Evolutionary conservation across 306 rosid species (phyloP).

Genomic region (Ammopiptanthus mongolicus): DNA sequence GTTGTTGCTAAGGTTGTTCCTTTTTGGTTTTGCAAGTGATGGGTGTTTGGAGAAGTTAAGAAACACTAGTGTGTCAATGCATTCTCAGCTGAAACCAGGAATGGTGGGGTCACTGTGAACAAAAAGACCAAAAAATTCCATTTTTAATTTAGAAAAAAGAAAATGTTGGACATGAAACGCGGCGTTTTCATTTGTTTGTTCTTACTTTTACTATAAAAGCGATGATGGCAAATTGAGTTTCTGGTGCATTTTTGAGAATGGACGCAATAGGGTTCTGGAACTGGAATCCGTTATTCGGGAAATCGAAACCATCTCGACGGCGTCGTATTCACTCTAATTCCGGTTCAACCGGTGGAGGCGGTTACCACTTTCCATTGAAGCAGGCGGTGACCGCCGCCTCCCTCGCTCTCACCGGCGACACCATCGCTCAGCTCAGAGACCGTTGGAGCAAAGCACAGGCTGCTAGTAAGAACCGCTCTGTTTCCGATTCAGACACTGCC

Average conservation of each 20-base stretch:
- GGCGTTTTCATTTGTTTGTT: constrained; percentile 10
- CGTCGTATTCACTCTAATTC: constrained; percentile 42
- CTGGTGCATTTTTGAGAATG: constrained; percentile 32
- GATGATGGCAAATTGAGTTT: not conserved
- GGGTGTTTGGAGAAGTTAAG: too few relatives aligned
- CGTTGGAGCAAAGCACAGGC: constrained; percentile 35
- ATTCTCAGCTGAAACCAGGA: too few relatives aligned
- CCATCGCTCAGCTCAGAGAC: constrained; percentile 40
- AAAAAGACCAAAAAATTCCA: not conserved
- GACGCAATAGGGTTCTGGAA: constrained; percentile 66
- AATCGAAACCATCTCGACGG: constrained; percentile 21
- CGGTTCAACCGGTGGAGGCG: constrained; percentile 42
- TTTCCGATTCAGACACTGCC: constrained; percentile 22
- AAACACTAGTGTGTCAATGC: too few relatives aligned
- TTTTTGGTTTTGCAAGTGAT: not conserved
- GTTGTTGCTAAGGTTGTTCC: too few relatives aligned
- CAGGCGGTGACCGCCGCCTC: constrained; percentile 77
- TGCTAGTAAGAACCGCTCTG: constrained; percentile 11
- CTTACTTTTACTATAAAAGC: not conserved
- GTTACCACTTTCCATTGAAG: constrained; percentile 60
- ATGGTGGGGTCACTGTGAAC: too few relatives aligned
- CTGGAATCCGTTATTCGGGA: constrained; percentile 40
- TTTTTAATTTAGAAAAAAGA: not conserved
- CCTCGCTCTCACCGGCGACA: constrained; percentile 42
- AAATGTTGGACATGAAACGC: constrained; percentile 11